A percentile compares a stretch with the other conserved stretches of the same genome.
phyloP scores from a whole-genome alignment of 345 rosid species.

The Aquilaria malaccensis region DNA sequence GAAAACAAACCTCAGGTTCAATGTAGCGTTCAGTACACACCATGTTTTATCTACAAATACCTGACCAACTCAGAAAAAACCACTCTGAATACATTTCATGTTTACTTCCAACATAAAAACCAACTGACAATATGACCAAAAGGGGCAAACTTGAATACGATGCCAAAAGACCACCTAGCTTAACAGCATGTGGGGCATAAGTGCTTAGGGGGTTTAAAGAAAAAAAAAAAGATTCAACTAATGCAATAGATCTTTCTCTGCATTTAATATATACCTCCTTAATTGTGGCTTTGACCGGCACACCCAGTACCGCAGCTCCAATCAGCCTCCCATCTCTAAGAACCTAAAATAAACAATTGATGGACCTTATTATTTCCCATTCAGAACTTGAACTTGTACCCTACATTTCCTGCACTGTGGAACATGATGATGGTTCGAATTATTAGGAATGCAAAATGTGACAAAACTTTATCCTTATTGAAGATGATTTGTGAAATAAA shows the following conservation, averaged over 20 bases:
- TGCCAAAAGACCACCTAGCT: not conserved
- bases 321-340: conserved; percentile 57
- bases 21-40: no score
- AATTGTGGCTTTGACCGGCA: conserved; percentile 92
- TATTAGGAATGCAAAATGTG: conserved; percentile 1
- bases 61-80: no score
- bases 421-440: not conserved
- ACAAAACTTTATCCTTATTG: not conserved
- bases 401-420: no score
- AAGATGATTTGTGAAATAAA: not conserved
- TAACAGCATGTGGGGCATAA: no score
- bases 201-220: no score
- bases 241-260: no score
- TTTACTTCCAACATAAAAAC: no score
- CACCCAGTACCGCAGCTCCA: conserved; percentile 98
- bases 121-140: no score
- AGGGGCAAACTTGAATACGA: not conserved
- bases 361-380: not conserved
- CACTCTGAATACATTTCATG: no score
- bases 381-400: not conserved
- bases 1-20: not conserved
- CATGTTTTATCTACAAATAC: no score
- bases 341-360: conserved; percentile 40
- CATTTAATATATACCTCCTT: conserved; percentile 56
- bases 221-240: no score